phyloP scores from a whole-genome alignment of 2,329 filamentous ascomycete species.

The Colletotrichum tamarilloi region DNA sequence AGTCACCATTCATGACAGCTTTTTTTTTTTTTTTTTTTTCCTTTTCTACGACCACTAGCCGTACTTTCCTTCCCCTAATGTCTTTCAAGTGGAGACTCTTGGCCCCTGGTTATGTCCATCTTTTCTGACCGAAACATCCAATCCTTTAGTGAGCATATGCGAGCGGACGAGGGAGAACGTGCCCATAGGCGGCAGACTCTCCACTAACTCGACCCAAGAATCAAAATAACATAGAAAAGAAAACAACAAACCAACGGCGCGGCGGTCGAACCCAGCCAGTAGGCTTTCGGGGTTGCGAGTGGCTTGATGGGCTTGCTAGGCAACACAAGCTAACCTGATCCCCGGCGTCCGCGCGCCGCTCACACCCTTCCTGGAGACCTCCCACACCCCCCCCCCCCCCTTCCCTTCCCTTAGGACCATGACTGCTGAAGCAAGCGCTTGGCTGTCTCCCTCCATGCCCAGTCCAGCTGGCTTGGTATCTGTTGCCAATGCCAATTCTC shows the following conservation, averaged over 20 bases:
- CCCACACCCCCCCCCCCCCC: not conserved
- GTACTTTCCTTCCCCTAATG: not conserved
- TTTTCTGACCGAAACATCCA: constrained; percentile 26
- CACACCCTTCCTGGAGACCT: not conserved
- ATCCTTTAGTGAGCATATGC: constrained; percentile 4
- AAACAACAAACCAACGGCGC: constrained; percentile 29
- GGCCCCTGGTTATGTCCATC: constrained; percentile 12
- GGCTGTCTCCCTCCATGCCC: constrained; percentile 17
- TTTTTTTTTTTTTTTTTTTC: not conserved
- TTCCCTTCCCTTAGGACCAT: not conserved
- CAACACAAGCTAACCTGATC: constrained; percentile 25
- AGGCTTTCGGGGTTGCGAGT: constrained; percentile 22
- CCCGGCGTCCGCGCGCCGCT: constrained; percentile 5
- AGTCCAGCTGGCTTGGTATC: not conserved
- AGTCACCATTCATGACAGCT: not conserved
- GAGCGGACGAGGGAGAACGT: not conserved
- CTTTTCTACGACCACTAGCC: not conserved
- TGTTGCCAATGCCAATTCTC: not conserved
- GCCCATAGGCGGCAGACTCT: not conserved
- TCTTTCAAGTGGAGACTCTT: constrained; percentile 4
- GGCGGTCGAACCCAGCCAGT: not conserved
- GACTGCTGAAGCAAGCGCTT: constrained; percentile 17
- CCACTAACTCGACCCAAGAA: not conserved
- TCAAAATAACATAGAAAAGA: constrained; percentile 2
- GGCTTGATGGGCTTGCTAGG: constrained; percentile 22